phyloP scores from a whole-genome alignment of 805 yeast genomes.

The Clavispora phyllophila region DNA sequence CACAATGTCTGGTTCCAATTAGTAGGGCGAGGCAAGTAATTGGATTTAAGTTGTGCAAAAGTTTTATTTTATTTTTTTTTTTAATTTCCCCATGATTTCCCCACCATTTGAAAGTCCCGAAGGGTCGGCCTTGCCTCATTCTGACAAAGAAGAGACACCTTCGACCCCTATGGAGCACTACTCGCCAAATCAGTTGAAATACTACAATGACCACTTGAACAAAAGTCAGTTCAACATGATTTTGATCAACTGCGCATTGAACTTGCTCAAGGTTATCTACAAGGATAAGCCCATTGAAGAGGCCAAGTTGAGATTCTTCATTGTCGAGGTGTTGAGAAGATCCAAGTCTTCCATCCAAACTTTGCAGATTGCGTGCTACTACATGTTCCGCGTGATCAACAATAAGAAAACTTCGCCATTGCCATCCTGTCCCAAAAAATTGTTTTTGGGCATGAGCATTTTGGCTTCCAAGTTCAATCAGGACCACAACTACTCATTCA shows the following conservation, averaged over 20 bases:
- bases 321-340: constrained; percentile 41
- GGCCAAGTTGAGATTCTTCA: constrained; percentile 23
- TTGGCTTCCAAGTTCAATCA: constrained; percentile 69
- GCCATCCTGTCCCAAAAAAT: constrained; percentile 53
- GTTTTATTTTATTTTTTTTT: not conserved
- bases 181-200: constrained; percentile 35
- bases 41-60: not conserved
- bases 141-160: constrained; percentile 6
- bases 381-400: constrained; percentile 46
- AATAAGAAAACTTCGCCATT: constrained; percentile 5
- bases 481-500: constrained; percentile 65
- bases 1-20: not conserved
- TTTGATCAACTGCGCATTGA: constrained; percentile 31
- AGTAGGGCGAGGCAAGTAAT: not conserved
- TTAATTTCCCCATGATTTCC: not conserved
- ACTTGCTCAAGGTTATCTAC: constrained; percentile 32
- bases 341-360: constrained; percentile 58
- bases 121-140: constrained; percentile 8
- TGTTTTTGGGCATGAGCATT: constrained; percentile 63
- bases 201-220: constrained; percentile 35
- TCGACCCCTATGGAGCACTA: constrained; percentile 12
- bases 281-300: constrained; percentile 10
- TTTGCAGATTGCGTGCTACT: constrained; percentile 63
- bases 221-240: constrained; percentile 38
- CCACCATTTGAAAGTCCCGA: constrained; percentile 7